Base-by-base conservation (phyloP, 1,139 yeast species). In the Geotrichum bryndzae region DNA sequence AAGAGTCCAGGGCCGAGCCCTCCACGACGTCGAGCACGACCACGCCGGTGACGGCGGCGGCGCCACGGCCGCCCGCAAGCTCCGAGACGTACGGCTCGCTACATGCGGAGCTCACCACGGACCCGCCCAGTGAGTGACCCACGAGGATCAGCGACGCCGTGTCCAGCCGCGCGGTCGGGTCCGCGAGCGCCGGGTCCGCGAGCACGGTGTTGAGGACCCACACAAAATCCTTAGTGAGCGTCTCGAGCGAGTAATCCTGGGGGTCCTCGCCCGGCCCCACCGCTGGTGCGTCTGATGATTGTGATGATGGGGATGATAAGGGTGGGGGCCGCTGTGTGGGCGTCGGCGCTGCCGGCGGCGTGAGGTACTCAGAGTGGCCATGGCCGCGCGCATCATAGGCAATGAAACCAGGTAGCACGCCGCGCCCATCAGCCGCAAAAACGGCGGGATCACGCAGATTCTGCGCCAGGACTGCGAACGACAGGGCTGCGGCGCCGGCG, bases 121-220 rank as follows among this genome's bases (percentile, higher is more conserved):
- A 81, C 0, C 98, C 99, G 1, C 99, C 99, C 29, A 95, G 77
- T 2, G 97, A 90, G 72, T 94, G 99, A 0, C 99, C 99, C 7
- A 92, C 79, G 1, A 91, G 75, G 59, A 88, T 71, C 3, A 83
- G 51, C 22, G 53, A 53, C 2, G 54, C 54, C 2, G 51, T 33
- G 8, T 45, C 57, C 3, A 18, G 13, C 11, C n/a, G n/a, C 23
- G 29, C 57, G 3, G 38, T 18, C 15, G 54, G 22, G 15, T 46
- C 57, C 5, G 45, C 52, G 10, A 31, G 5, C 50, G 51, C 54
- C n/a, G 27, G 55, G 22, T 55, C 56, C 15, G 33, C 31, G 27
- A 53, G 27, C 27, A 55, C 55, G 1, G 57, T 67, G 2, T 72
- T 70, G 0, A 88, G 61, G 0, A 91, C 73, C 38, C 74, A 76